Base-by-base conservation (phyloP, 164 flowering plant genomes). In the Piper betle region DNA sequence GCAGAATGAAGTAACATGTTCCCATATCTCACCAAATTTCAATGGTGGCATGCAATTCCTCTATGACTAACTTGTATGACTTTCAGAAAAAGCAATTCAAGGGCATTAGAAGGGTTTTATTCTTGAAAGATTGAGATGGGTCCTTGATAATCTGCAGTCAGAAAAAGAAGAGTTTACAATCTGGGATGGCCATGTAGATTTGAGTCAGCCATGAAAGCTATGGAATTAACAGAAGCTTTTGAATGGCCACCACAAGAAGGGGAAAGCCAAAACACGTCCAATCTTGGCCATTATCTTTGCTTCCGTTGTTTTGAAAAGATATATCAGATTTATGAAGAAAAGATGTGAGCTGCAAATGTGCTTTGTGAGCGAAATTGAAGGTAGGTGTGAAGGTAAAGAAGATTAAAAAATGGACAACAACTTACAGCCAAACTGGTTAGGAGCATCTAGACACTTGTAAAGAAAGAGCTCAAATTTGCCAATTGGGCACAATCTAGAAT, bases 181-280 rank as follows among this genome's bases (percentile, higher is more conserved):
- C 5, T 46, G 50, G 42, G 53, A 15, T 63, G 60, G 52, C 66
- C 60, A 63, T 15, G 58, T 63, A 54, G 60, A 56, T 3, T n/a
- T 63, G 66, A 63, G 38, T 63, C 66, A 63, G 66, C 66, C 60
- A 63, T 50, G 64, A 40, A 57, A 53, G 46, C 52, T 16, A 6
- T 10, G 10, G 54, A 63, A 56, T 33, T 37, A 10, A 42, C 66
- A 20, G 56, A 63, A 33, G 7, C 52, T 37, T 19, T 15, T 39
- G 19, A 20, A 41, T 55, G 59, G 53, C 41, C 42, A 10, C 40
- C 4, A 55, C 58, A n/a, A 9, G 17, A 56, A 55, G 60, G 33
- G 53, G 56, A 56, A 43, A 25, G 2, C 33, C 33, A 25, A 25
- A 56, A 39, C 56, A 25, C 33, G 33, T 25, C 33, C 33, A 25